Evolutionary conservation across 768 basidiomycete species (phyloP), one percentile per base, ranked within the genome.

Genomic region (Dentipellis sp.): DNA sequence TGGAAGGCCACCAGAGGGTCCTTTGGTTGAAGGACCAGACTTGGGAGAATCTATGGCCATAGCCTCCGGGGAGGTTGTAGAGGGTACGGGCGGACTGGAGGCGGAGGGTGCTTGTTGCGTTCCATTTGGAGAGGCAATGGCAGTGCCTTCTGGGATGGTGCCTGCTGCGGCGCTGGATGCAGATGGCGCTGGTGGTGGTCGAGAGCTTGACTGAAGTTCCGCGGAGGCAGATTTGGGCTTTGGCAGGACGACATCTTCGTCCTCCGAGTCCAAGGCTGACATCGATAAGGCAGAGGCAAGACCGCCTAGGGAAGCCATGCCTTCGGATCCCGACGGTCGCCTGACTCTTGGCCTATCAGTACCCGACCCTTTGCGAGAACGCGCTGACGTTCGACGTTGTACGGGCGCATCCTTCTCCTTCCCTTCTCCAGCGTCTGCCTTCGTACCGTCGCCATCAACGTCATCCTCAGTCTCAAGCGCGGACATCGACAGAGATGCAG

Each of bases 391-490:
- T 19, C 42, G 42, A n/a, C 42, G 42, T 8, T n/a, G 2, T 8
- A 19, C 42, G 10, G 48, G 10, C 48, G 48, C 48, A 4, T 29
- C 37, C 40, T 21, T 36, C 12, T 48, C 35, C 29, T 16, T 53
- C 10, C 22, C 35, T 5, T 38, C 36, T 22, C 12, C 50, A 5
- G 55, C 56, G 14, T 62, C 58, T 19, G 61, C 55, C 58, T 68
- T 67, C 10, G 61, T 59, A 35, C 60, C 57, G 45, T 56, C 48
- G 1, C 49, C 60, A 7, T 63, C 62, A n/a, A 63, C 64, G 3
- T 62, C 55, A 5, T 62, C 60, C 19, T 71, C 63, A 7, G 66
- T 58, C 47, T 66, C 70, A 16, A 77, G 66, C 1, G 75, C 54
- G 1, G 61, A 60, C 59, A 60, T 60, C 10, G 61, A 57, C 45